Base-by-base conservation (phyloP, 2,329 filamentous ascomycete species). In the Sporothrix protearum region DNA sequence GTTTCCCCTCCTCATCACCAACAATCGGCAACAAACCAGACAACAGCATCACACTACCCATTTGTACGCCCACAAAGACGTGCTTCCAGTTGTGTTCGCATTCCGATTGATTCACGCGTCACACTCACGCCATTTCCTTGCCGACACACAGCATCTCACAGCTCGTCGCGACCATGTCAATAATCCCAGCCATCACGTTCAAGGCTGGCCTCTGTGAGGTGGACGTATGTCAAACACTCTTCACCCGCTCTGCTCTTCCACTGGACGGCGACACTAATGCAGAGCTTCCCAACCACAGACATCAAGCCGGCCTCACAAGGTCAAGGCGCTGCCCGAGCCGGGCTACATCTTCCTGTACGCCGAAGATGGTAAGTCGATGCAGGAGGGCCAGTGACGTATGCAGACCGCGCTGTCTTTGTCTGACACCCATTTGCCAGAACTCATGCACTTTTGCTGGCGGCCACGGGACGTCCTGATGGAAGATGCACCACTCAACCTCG, bases 361-460 rank as follows among this genome's bases (percentile, higher is more conserved):
- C 68, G 94, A 97, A 85, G 95, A 97, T 90, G 95, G 91, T 82
- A 78, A 45, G 75, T n/a, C 36, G 14, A 22, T 25, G 12, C 9
- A 10, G 9, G 8, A 45, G 3, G n/a, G n/a, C n/a, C n/a, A n/a
- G n/a, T n/a, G n/a, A n/a, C n/a, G n/a, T n/a, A n/a, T n/a, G n/a
- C n/a, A n/a, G n/a, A n/a, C n/a, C n/a, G n/a, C n/a, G n/a, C n/a
- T n/a, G n/a, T n/a, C n/a, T n/a, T n/a, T n/a, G n/a, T n/a, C n/a
- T n/a, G n/a, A n/a, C n/a, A n/a, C n/a, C n/a, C n/a, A n/a, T n/a
- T n/a, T 28, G 9, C 55, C 16, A 94, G 92, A 97, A 69, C 88
- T 99, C 73, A 86, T 97, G 73, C 94, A 97, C 84, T 97, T 99
- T 83, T 97, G 94, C 87, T 99, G 96, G 96, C 91, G 94, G 75